Percentiles rank a stretch among this genome's conserved stretches.
phyloP scores from a whole-genome alignment of 192 early-diverging fungal species.

The Coemansia reversa region DNA sequence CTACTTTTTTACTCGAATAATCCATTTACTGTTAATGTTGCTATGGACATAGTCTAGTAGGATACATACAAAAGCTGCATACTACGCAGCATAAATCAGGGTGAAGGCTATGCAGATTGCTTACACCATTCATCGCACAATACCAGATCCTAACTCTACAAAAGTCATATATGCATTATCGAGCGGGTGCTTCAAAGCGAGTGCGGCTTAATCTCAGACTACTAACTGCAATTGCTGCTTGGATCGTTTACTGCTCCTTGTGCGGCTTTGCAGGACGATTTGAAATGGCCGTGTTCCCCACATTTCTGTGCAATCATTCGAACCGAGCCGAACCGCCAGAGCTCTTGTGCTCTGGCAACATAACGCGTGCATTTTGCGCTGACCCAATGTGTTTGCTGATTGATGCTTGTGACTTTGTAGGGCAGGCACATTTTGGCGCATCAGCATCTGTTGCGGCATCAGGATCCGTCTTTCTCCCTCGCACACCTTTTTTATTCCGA shows the following conservation, averaged over 20 bases:
- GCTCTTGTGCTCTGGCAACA: not conserved
- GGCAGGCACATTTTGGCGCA: not conserved
- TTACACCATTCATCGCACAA: not conserved
- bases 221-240: not conserved
- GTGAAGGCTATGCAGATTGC: not conserved
- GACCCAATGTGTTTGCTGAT: not conserved
- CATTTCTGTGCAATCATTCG: not conserved
- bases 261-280: too few relatives aligned
- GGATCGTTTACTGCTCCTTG: too few relatives aligned
- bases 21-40: not conserved
- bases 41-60: not conserved
- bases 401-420: not conserved
- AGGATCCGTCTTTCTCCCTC: constrained; percentile 19
- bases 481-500: constrained; percentile 7
- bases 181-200: not conserved
- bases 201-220: not conserved
- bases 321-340: not conserved
- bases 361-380: not conserved
- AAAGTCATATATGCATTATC: not conserved
- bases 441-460: not conserved
- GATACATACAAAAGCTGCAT: not conserved
- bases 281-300: too few relatives aligned
- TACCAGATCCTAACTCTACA: not conserved
- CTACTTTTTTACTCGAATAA: not conserved
- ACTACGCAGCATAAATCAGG: not conserved